Conservation (phyloP, 768 basidiomycete genomes). For the Boletus subcaerulescens region DNA sequence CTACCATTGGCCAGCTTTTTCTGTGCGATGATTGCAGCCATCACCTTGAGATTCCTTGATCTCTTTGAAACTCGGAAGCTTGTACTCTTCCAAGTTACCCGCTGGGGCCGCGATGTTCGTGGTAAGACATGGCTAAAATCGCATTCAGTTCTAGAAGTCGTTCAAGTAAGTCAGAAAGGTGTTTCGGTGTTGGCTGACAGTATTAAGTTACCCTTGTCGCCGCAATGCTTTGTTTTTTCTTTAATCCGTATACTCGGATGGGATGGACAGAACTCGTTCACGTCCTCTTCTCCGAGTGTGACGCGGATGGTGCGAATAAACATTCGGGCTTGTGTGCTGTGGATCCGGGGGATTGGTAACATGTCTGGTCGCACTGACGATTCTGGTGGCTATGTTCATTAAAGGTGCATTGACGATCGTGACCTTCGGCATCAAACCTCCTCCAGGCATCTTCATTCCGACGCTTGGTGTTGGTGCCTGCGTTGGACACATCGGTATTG, state of each 20-base stretch:
- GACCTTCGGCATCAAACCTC: constrained; percentile 90
- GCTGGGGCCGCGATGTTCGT: constrained; percentile 82
- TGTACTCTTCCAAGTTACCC: constrained; percentile 86
- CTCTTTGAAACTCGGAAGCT: constrained; percentile 95
- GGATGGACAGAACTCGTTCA: constrained; percentile 94
- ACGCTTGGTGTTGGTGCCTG: constrained; percentile 94
- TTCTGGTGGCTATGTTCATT: constrained; percentile 76
- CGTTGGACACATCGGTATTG: constrained; percentile 84
- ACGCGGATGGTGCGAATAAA: constrained; percentile 48
- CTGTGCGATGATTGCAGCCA: constrained; percentile 96
- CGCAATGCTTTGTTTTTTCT: constrained; percentile 69
- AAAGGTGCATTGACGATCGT: constrained; percentile 80
- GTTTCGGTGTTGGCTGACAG: constrained; percentile 9
- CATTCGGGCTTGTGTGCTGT: constrained; percentile 70
- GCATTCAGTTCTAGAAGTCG: constrained; percentile 82
- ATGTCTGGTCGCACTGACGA: constrained; percentile 61
- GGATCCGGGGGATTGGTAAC: constrained; percentile 51
- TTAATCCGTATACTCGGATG: constrained; percentile 83
- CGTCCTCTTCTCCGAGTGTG: constrained; percentile 87
- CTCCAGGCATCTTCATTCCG: constrained; percentile 96
- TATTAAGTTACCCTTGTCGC: constrained; percentile 75
- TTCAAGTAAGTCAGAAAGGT: constrained; percentile 51
- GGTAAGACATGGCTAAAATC: constrained; percentile 75
- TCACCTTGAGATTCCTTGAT: constrained; percentile 88
- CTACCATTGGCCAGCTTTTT: constrained; percentile 69